Percentiles rank a stretch among this genome's conserved stretches.
phyloP scores from a whole-genome alignment of 352 stramenopile genomes.

The Pythium plurisporium region DNA sequence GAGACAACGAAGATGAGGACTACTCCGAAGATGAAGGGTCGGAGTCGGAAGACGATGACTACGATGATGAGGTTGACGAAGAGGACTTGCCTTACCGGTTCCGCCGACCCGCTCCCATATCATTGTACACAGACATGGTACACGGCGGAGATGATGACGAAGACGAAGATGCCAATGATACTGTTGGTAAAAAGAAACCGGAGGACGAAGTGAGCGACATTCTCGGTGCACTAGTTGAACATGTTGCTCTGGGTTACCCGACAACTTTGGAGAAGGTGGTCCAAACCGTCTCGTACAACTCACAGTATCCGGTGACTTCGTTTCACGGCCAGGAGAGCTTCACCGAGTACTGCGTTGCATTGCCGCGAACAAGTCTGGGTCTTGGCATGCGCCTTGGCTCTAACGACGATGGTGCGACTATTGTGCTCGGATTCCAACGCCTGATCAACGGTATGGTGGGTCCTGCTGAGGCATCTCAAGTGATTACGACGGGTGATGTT shows the following conservation, averaged over 20 bases:
- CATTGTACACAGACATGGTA: slow-evolving; percentile 59
- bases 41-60: slow-evolving; percentile 63
- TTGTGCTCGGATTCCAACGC: slow-evolving; percentile 78
- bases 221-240: slow-evolving; percentile 73
- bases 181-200: slow-evolving; percentile 47
- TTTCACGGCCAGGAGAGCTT: slow-evolving; percentile 49
- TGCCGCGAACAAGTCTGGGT: slow-evolving; percentile 60
- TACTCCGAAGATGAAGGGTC: slow-evolving; percentile 72
- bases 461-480: slow-evolving; percentile 66
- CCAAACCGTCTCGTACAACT: slow-evolving; percentile 44
- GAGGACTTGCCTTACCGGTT: slow-evolving; percentile 37
- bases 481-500: slow-evolving; percentile 67
- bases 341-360: slow-evolving; percentile 69
- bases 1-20: slow-evolving; percentile 41
- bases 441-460: slow-evolving; percentile 70
- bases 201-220: slow-evolving; percentile 72
- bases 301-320: slow-evolving; percentile 42
- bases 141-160: slow-evolving; percentile 36
- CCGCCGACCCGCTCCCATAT: slow-evolving; percentile 21
- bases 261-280: slow-evolving; percentile 39
- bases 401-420: slow-evolving; percentile 46
- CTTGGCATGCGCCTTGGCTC: slow-evolving; percentile 82
- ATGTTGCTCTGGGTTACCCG: slow-evolving; percentile 76
- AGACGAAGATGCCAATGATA: slow-evolving; percentile 41
- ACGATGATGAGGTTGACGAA: slow-evolving; percentile 62